Base-by-base conservation (phyloP, 2,329 filamentous ascomycete genomes). In the Hypomyces perniciosus region DNA sequence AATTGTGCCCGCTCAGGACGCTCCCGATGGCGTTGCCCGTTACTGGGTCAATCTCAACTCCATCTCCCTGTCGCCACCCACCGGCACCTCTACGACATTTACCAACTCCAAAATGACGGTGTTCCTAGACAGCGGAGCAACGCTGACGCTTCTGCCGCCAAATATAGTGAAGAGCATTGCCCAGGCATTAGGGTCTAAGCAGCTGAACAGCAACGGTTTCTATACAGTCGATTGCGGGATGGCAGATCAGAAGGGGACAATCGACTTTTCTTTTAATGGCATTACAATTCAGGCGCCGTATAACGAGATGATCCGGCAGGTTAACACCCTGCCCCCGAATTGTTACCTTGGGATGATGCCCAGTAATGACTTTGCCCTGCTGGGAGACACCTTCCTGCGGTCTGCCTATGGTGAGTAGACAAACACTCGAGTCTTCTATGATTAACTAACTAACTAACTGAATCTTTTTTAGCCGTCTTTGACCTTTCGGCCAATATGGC, bases 81-180 rank as follows among this genome's bases (percentile, higher is more conserved):
- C 58, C 59, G 52, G 56, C 4, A 41, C 55, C 43, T 53, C 48
- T 6, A 41, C 47, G 35, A 33, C 52, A 20, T 75, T 74, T 56
- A 47, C 61, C 37, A 65, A 66, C 59, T 68, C 68, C 41, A 58
- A 57, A 12, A 68, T 75, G 57, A 72, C 80, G 9, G 84, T 86
- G 8, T 81, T 89, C 48, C 75, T 89, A 40, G 86, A 90, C 67
- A 86, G 81, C 28, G 86, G 86, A 6, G 83, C 82, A 27, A 87
- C 83, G 10, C 72, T 88, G 59, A 85, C 80, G 45, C 79, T 88
- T 49, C 72, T 90, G 2, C 86, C 86, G 1, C 68, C 78, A 50
- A 62, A 65, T 20, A 67, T 88, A 31, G 77, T 77, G 39, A 59
- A 67, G n/a, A 56, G 60, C 39, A 74, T 83, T 31, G 75, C 75